These are phyloP conservation scores for Diaporthe destruens DNA, from an alignment of 2,329 filamentous ascomycete species.

Conservation along the genomic window DNA sequence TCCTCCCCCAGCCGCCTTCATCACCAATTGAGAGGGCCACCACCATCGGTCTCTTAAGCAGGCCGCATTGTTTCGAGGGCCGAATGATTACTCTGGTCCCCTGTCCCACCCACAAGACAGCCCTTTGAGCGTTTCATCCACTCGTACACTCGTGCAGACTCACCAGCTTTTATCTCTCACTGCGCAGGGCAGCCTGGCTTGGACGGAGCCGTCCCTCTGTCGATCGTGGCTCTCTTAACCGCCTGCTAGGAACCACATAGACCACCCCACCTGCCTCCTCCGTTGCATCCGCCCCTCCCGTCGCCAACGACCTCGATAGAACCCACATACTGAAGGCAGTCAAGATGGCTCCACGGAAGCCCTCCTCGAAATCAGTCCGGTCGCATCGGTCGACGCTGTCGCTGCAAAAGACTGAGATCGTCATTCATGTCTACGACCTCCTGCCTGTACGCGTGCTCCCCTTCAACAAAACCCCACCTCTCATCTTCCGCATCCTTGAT, in stretches of 20 bases:
- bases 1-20: background rate
- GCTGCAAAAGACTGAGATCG: conserved; percentile 78
- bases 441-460: conserved; percentile 68
- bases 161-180: conserved; percentile 3
- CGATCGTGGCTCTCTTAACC: conserved; percentile 31
- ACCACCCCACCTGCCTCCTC: background rate
- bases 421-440: conserved; percentile 84
- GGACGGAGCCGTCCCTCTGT: conserved; percentile 16
- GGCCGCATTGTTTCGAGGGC: conserved; percentile 31
- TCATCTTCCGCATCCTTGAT: background rate
- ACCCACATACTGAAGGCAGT: background rate
- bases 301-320: background rate
- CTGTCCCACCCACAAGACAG: conserved; percentile 25
- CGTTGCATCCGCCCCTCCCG: conserved; percentile 11
- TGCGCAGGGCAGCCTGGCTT: conserved; percentile 11
- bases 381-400: conserved; percentile 76
- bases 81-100: conserved; percentile 10
- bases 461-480: conserved; percentile 10
- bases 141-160: conserved; percentile 10
- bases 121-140: conserved; percentile 18
- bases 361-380: conserved; percentile 52
- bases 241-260: conserved; percentile 32
- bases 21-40: conserved; percentile 1
- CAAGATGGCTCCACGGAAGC: conserved; percentile 60
- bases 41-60: conserved; percentile 3